Evolutionary conservation across 352 stramenopile species (phyloP).

Genomic region (Globisporangium iwayamae): DNA sequence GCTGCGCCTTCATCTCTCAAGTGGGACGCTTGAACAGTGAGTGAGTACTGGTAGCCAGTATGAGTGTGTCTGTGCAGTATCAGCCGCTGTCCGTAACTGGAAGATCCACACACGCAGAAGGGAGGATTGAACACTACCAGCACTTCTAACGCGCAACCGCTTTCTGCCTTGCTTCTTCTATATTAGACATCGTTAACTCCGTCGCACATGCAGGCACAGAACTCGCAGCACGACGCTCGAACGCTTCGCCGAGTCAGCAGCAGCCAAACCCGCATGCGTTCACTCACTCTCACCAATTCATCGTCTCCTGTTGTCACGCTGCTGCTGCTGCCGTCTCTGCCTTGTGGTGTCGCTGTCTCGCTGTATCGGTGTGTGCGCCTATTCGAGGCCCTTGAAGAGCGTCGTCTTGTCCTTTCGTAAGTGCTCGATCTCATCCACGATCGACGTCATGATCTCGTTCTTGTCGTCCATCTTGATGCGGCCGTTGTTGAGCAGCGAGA

Average conservation of each 20-base stretch:
- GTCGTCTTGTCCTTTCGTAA: constrained; percentile 82
- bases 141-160: neutral
- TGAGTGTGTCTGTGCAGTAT: too few species aligned
- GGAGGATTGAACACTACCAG: neutral
- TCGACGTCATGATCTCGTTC: constrained; percentile 77
- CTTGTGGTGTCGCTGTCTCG: constrained; percentile 15
- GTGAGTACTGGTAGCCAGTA: too few species aligned
- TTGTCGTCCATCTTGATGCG: constrained; percentile 88
- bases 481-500: constrained; percentile 87
- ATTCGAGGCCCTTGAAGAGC: constrained; percentile 77
- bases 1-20: too few species aligned
- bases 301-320: neutral
- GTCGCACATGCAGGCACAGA: neutral
- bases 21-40: too few species aligned
- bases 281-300: neutral
- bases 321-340: neutral
- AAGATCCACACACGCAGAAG: neutral
- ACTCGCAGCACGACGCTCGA: neutral
- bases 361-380: constrained; percentile 13
- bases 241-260: neutral
- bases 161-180: constrained; percentile 5
- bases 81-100: neutral
- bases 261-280: too few species aligned
- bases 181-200: constrained; percentile 5
- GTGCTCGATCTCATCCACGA: constrained; percentile 81